A percentile compares a stretch with the other conserved stretches of the same genome.
phyloP scores from a whole-genome alignment of 1,284 basidiomycete genomes.

The Fomes fomentarius region DNA sequence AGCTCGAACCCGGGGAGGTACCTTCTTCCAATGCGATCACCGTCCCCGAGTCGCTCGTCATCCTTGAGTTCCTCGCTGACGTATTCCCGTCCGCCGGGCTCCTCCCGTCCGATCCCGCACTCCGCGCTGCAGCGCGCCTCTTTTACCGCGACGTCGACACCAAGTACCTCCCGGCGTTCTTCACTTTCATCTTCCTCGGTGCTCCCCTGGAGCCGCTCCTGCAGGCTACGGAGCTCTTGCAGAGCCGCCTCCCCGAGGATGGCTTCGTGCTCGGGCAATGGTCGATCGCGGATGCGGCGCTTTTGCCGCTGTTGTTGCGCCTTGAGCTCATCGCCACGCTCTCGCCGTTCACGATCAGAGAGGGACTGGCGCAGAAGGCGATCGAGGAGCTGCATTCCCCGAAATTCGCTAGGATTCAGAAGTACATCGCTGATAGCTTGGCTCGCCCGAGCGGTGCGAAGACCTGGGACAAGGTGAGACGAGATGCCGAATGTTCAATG shows the following conservation, averaged over 20 bases:
- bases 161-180: slow-evolving; percentile 43
- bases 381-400: slow-evolving; percentile 27
- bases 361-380: slow-evolving; percentile 31
- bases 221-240: slow-evolving; percentile 33
- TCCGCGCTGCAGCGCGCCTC: slow-evolving; percentile 57
- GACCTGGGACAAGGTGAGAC: slow-evolving; percentile 31
- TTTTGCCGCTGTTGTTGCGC: slow-evolving; percentile 42
- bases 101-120: slow-evolving; percentile 54
- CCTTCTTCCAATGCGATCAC: slow-evolving; percentile 59
- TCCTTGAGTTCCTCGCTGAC: slow-evolving; percentile 64
- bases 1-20: slow-evolving; percentile 43
- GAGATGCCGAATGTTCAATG: too few relatives aligned
- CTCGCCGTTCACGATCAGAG: slow-evolving; percentile 27
- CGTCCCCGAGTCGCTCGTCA: slow-evolving; percentile 60
- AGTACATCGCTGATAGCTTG: slow-evolving; percentile 34
- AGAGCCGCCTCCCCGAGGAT: slow-evolving; percentile 28
- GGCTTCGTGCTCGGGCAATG: slow-evolving; percentile 39
- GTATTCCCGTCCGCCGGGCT: slow-evolving; percentile 46
- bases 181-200: slow-evolving; percentile 26
- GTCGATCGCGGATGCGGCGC: slow-evolving; percentile 57
- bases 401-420: slow-evolving; percentile 32
- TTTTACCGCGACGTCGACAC: slow-evolving; percentile 56
- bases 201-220: slow-evolving; percentile 47
- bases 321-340: slow-evolving; percentile 28
- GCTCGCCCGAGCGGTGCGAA: slow-evolving; percentile 33